Evolutionary conservation across 768 basidiomycete species (phyloP), one percentile per base, ranked within the genome.

Genomic region (Heimioporus sp.): DNA sequence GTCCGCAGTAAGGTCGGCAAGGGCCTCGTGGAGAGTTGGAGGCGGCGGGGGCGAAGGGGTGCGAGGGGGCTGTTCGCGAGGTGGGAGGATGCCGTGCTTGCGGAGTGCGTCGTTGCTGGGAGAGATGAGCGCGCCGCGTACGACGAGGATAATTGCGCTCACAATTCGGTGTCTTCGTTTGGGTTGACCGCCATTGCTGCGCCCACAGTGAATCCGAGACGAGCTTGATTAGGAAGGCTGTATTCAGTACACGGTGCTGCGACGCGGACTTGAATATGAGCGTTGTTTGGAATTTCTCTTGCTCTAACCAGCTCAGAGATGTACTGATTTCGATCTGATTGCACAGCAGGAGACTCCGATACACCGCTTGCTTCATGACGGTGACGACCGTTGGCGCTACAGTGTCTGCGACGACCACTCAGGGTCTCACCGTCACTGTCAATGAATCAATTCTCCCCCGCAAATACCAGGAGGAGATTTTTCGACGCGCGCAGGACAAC

Each of bases 141-240:
- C 24, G 53, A 24, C 24, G 4, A 45, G 8, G 13, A 34, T 21
- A 32, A 8, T 10, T 28, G 24, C 19, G 70, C 90, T 71, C 68
- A 95, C 94, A 98, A 97, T 80, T 98, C 94, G 3, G 94, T 96
- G 68, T 98, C 94, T 75, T 96, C 90, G 77, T 93, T 78, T 30
- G 88, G 80, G 65, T 94, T 92, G 48, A 87, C 70, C 7, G 85
- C 72, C 86, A 88, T 67, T 16, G 32, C 34, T 38, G 50, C 41
- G 39, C 42, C 52, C 46, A 55, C 53, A 52, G 48, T 16, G 31
- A 45, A 55, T 53, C 58, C 10, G 47, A 7, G 24, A 30, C 38
- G 37, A 15, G 15, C 55, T 46, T 21, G 37, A 57, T 65, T 63
- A 60, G 65, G 65, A 63, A 67, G 65, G 60, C 56, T 65, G 65